Evolutionary conservation across 257 asterid genomes (phyloP), one percentile per base, ranked within the genome.

Genomic region (Gentiana macrophylla): DNA sequence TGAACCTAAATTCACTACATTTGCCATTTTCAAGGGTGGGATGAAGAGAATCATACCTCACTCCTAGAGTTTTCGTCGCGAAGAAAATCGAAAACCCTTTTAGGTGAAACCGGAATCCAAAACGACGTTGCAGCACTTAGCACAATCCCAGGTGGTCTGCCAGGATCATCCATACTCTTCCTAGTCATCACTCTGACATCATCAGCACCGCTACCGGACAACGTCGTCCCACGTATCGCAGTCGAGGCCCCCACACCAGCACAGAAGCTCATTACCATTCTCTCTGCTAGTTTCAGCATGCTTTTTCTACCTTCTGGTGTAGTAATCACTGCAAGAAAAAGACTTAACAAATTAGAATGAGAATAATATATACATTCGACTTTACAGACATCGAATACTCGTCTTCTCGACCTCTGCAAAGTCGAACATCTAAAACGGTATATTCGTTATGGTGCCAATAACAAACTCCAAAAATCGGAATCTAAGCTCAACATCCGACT

Each of bases 241-340:
- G 77, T 72, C 37, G 77, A 72, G 50, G 77, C 77, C 15, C 77
- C 77, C 32, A 72, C 77, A 36, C 77, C 77, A 13, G 77, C 63
- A 11, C 77, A 72, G 56, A 72, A 72, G 58, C 77, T 72, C 70
- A 67, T 67, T 9, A 62, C 77, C 77, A 72, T 72, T 59, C 77
- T 72, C 70, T 72, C 77, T 11, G 77, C 77, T 10, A 72, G 77
- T 52, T 72, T 72, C 50, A 72, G 15, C 77, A 72, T 72, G 33
- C 77, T 72, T 65, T 63, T 72, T 47, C 77, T 67, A 8, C 77
- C 77, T 58, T 72, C 77, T 53, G 77, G 67, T 53, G 66, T 61
- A 15, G 72, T 72, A 59, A 72, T 63, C 3, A 72, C 77, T 72
- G 58, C 68, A 38, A 32, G 43, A 33, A 45, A 44, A 56, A 10